Conservation (phyloP, 768 basidiomycete species). For the Agrocybe chaxingu region DNA sequence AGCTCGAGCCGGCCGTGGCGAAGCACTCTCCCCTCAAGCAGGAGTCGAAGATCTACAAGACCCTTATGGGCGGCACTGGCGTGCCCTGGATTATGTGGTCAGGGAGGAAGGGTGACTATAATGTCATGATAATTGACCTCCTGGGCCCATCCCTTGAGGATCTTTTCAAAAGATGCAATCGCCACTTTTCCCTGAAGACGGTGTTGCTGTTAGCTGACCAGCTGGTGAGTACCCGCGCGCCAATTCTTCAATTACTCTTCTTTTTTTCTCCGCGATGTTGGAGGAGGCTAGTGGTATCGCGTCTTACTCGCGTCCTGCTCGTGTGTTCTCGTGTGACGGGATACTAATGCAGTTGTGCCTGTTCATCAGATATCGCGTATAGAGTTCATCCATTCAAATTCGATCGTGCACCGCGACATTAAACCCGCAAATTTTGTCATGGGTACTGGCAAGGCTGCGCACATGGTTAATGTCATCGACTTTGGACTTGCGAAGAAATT, state of each 20-base stretch:
- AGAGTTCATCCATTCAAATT: constrained; percentile 94
- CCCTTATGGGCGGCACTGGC: constrained; percentile 39
- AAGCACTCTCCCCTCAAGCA: constrained; percentile 74
- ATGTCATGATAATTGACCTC: constrained; percentile 97
- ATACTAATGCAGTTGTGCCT: constrained; percentile 6
- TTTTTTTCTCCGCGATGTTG: not conserved
- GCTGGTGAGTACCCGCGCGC: constrained; percentile 46
- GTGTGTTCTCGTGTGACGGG: constrained; percentile 18
- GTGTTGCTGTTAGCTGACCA: constrained; percentile 93
- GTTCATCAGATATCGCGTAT: constrained; percentile 80
- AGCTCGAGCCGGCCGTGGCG: constrained; percentile 66
- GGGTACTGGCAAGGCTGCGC: constrained; percentile 58
- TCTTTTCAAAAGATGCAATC: constrained; percentile 83
- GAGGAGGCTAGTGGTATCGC: not conserved
- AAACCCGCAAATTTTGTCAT: constrained; percentile 99
- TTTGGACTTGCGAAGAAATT: constrained; percentile 83
- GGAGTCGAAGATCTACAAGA: constrained; percentile 90
- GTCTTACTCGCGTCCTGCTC: not conserved
- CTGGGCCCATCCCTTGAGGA: constrained; percentile 88
- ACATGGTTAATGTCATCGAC: constrained; percentile 66
- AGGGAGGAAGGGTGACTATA: constrained; percentile 89
- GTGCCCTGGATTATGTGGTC: constrained; percentile 92
- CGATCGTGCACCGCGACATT: constrained; percentile 94
- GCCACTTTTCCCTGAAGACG: constrained; percentile 32
- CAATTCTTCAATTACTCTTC: not conserved